Percentiles rank a stretch among this genome's conserved stretches.
Conservation (phyloP, 2,329 filamentous ascomycete species). For the Diaporthe aspalathi region DNA sequence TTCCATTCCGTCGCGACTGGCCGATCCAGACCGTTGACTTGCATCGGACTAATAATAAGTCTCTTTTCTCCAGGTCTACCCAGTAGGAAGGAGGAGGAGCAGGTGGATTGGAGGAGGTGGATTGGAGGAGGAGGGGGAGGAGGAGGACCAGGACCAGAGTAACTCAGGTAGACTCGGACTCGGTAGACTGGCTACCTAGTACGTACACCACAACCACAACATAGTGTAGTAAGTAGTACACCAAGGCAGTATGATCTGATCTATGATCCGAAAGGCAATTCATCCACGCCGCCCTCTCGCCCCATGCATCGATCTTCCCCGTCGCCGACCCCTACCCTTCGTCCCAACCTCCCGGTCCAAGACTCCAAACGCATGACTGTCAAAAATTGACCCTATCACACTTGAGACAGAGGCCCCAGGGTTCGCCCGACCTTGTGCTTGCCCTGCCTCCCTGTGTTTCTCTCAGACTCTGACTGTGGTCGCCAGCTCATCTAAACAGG, state of each 20-base stretch:
- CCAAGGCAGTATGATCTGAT: slow-evolving; percentile 2
- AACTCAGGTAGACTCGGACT: no score
- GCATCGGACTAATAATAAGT: slow-evolving; percentile 11
- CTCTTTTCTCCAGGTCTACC: no score
- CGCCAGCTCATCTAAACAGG: slow-evolving; percentile 26
- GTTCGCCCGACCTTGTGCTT: slow-evolving; percentile 24
- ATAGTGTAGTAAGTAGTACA: neutral
- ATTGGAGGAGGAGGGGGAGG: no score
- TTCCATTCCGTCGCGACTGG: slow-evolving; percentile 11
- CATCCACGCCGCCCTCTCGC: neutral
- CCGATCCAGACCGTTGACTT: neutral
- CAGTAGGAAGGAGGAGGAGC: neutral
- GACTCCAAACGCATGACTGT: slow-evolving; percentile 30
- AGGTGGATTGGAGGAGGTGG: no score
- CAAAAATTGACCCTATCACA: slow-evolving; percentile 32
- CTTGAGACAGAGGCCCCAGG: slow-evolving; percentile 25
- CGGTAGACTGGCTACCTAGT: no score
- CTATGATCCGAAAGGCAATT: slow-evolving; percentile 30
- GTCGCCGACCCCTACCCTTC: slow-evolving; percentile 22
- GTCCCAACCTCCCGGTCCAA: slow-evolving; percentile 30
- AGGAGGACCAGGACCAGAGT: no score
- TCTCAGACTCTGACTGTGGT: neutral
- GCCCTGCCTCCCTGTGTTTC: slow-evolving; percentile 11
- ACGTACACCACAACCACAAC: no score
- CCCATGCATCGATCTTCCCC: slow-evolving; percentile 27